These are phyloP conservation scores for Thymus quinquecostatus DNA, from an alignment of 257 asterid genomes.

Conservation along the genomic window DNA sequence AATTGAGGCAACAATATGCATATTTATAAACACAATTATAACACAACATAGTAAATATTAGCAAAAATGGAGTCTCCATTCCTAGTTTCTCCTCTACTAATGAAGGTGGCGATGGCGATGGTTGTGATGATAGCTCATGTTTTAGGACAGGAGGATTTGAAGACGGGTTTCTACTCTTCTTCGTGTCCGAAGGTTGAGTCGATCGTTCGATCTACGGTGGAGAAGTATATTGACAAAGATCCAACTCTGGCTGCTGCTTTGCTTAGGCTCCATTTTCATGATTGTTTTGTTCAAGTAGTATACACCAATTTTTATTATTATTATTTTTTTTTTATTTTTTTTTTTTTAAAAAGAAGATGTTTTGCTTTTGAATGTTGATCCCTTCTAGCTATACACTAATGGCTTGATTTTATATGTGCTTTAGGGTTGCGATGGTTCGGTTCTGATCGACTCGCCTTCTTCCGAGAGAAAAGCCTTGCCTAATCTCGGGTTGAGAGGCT, in stretches of 20 bases:
- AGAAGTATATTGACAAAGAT: slow-evolving; percentile 47
- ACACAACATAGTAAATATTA: neutral
- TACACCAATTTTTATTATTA: neutral
- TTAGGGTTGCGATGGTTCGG: slow-evolving; percentile 75
- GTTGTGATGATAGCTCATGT: slow-evolving; percentile 18
- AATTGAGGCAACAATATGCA: neutral
- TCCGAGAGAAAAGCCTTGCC: slow-evolving; percentile 55
- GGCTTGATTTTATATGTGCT: neutral
- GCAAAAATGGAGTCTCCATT: slow-evolving; percentile 34
- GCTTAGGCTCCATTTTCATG: slow-evolving; percentile 60
- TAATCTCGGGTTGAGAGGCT: slow-evolving; percentile 62
- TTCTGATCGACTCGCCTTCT: slow-evolving; percentile 49
- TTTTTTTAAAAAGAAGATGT: neutral
- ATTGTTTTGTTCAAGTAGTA: slow-evolving; percentile 68
- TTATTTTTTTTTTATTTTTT: too few species aligned
- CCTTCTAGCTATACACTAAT: too few species aligned
- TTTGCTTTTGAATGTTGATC: neutral
- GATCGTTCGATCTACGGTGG: slow-evolving; percentile 63
- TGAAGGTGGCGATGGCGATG: neutral
- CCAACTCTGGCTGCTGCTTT: slow-evolving; percentile 61
- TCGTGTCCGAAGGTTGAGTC: slow-evolving; percentile 65
- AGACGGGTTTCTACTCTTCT: slow-evolving; percentile 60
- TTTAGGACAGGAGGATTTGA: slow-evolving; percentile 42
- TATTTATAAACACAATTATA: neutral
- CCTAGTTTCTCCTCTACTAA: slow-evolving; percentile 15